Evolutionary conservation across 441 rosid genomes (phyloP).

Genomic region (Gossypium gossypioides): DNA sequence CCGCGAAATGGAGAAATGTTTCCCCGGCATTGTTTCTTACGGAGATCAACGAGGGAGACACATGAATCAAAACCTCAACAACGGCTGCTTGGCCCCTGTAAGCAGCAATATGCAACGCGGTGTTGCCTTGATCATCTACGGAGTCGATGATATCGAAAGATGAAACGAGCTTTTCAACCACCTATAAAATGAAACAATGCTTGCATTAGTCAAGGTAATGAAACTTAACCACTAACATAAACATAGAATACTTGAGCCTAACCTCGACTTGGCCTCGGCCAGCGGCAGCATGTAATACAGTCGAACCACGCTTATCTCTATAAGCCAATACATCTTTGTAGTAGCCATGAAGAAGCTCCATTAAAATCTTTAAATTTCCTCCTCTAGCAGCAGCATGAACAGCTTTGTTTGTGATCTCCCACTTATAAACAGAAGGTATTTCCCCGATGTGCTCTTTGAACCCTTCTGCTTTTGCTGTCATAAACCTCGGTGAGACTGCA

Average conservation of each 20-base stretch:
- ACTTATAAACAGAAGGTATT: slow-evolving; percentile 47
- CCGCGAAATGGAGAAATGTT: slow-evolving; percentile 71
- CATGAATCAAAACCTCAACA: slow-evolving; percentile 51
- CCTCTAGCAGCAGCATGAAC: slow-evolving; percentile 84
- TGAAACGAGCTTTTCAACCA: slow-evolving; percentile 52
- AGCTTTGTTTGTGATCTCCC: slow-evolving; percentile 76
- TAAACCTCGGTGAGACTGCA: slow-evolving; percentile 60
- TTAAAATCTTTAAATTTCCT: slow-evolving; percentile 49
- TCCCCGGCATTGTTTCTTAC: slow-evolving; percentile 61
- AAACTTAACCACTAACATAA: background rate
- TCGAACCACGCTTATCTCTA: slow-evolving; percentile 65
- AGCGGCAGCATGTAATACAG: slow-evolving; percentile 77
- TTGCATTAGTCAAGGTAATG: background rate
- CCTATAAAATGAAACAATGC: slow-evolving; percentile 34
- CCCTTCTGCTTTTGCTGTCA: slow-evolving; percentile 31
- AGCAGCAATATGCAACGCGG: slow-evolving; percentile 72
- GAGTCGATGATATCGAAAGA: slow-evolving; percentile 39
- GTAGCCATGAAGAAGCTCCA: slow-evolving; percentile 47
- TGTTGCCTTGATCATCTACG: slow-evolving; percentile 62
- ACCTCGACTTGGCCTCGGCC: slow-evolving; percentile 74
- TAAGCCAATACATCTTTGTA: slow-evolving; percentile 49
- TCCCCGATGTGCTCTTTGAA: slow-evolving; percentile 48
- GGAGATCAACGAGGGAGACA: slow-evolving; percentile 48
- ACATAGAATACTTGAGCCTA: slow-evolving; percentile 2
- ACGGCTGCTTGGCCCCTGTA: slow-evolving; percentile 64